Evolutionary conservation across 1,284 basidiomycete genomes (phyloP), one percentile per base, ranked within the genome.

Genomic region (Heterobasidion occidentale): DNA sequence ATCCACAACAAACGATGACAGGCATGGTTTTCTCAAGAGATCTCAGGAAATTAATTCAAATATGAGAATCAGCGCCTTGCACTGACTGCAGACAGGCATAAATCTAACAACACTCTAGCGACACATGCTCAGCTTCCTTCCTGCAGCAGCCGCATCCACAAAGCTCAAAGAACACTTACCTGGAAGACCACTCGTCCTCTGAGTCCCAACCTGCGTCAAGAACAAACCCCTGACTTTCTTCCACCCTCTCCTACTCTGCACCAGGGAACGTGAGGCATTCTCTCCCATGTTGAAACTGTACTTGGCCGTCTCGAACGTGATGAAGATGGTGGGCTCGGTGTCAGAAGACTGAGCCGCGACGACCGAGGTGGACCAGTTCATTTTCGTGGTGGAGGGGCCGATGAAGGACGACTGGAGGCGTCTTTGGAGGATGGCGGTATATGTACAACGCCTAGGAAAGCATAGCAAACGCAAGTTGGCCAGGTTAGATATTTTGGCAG

Each of bases 201-300:
- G 78, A 12, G 80, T 77, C 38, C 79, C 77, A 1, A 83, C 75
- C 53, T 83, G 80, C 1, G 87, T 88, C 58, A 94, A 71, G 70
- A 96, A 95, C 12, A 95, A 63, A 1, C 77, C 86, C 51, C 78
- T 79, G 2, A 87, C 75, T 56, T 80, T 84, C 63, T 77, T 81
- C 77, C 87, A 83, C 48, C 80, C 80, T 42, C 78, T 71, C 58
- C 74, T 74, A 61, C 83, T 84, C 71, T 94, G 87, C 7, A 86
- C 71, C 63, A 88, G 88, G 0, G 86, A 72, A 36, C 94, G 75
- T 52, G 85, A 85, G 0, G 87, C 86, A 56, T 88, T 90, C 68
- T 96, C 93, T 6, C 90, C 86, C 2, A 78, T 84, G 69, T 95
- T 94, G 76, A 96, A 92, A 53, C 94, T 76, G 63, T 94, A 95